Base-by-base conservation (phyloP, 1,139 yeast genomes). In the Geotrichum fermentans region DNA sequence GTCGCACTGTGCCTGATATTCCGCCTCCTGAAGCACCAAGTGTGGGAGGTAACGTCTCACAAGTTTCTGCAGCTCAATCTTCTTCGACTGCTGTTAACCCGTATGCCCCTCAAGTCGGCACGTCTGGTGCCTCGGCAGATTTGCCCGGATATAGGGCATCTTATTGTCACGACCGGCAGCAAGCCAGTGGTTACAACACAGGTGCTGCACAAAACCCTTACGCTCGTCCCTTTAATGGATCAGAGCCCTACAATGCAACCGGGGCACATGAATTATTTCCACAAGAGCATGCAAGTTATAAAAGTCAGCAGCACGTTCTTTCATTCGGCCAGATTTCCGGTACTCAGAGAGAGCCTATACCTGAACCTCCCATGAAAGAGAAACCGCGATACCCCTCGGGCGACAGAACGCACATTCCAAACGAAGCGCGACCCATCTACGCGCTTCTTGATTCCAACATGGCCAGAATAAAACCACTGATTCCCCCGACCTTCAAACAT, bases 101-200 rank as follows among this genome's bases (percentile, higher is more conserved):
- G 14, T 65, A 64, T 17, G 69, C 68, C 6, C 64, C 67, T n/a
- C 37, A 47, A 30, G 18, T 37, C 22, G 56, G 49, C 11, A 55
- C 58, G 14, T 52, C 56, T 20, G 56, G 62, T 5, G 58, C 60
- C 32, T 52, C 64, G 3, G 56, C 58, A 39, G 40, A 30, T 6
- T 17, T 56, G 22, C 57, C 56, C 36, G 63, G 65, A 17, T 64
- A 63, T 14, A 69, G 67, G 3, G 62, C 66, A 10, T 21, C 55
- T 11, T 47, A 55, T 6, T 32, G 48, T 4, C 33, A 32, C 13
- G 45, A 40, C 24, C 49, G 46, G 21, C 43, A 45, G n/a, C 43
- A 29, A 8, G 43, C 36, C 17, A 34, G 37, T 22, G 43, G 43
- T 13, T 40, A 21, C 22, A 38, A 28, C 20, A 50, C 51, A 40